A percentile compares a stretch with the other conserved stretches of the same genome.
These are phyloP conservation scores for Batkoa obscura DNA, from an alignment of 371 early-diverging fungal genomes.

Conservation along the genomic window DNA sequence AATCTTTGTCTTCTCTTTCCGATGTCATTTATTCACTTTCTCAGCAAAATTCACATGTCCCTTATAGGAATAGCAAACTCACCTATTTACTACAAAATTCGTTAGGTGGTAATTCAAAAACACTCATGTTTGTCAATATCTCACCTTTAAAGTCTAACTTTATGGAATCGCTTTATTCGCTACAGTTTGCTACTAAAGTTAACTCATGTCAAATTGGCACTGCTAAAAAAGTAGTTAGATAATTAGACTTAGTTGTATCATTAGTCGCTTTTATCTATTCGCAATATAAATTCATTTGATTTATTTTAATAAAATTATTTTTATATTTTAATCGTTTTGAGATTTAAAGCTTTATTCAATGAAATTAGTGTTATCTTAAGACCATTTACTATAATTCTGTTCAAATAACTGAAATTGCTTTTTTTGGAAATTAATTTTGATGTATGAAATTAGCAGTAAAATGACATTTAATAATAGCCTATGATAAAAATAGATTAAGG, in stretches of 20 bases:
- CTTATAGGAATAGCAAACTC: conserved; percentile 91
- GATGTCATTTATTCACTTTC: conserved; percentile 88
- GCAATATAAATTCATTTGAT: too few relatives aligned
- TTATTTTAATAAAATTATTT: too few relatives aligned
- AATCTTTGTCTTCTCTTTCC: conserved; percentile 75
- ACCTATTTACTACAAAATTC: conserved; percentile 88
- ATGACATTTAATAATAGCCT: too few relatives aligned
- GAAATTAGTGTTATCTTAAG: too few relatives aligned
- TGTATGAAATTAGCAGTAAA: too few relatives aligned
- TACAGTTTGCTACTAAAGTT: conserved; percentile 92
- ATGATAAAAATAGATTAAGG: too few relatives aligned
- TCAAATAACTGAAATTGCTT: too few relatives aligned
- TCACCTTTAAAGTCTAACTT: conserved; percentile 52
- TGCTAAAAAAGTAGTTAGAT: conserved; percentile 14
- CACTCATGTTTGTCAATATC: conserved; percentile 97
- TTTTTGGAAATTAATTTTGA: too few relatives aligned
- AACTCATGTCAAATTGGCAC: conserved; percentile 55
- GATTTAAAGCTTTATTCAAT: too few relatives aligned
- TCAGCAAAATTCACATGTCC: conserved; percentile 73
- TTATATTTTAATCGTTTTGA: too few relatives aligned
- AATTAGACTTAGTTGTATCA: background rate
- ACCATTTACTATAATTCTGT: too few relatives aligned
- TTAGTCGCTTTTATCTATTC: too few relatives aligned
- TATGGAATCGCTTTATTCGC: conserved; percentile 78
- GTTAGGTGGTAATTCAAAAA: conserved; percentile 87